Base-by-base conservation (phyloP, 2,329 filamentous ascomycete species). In the Hypoxylon sp. region DNA sequence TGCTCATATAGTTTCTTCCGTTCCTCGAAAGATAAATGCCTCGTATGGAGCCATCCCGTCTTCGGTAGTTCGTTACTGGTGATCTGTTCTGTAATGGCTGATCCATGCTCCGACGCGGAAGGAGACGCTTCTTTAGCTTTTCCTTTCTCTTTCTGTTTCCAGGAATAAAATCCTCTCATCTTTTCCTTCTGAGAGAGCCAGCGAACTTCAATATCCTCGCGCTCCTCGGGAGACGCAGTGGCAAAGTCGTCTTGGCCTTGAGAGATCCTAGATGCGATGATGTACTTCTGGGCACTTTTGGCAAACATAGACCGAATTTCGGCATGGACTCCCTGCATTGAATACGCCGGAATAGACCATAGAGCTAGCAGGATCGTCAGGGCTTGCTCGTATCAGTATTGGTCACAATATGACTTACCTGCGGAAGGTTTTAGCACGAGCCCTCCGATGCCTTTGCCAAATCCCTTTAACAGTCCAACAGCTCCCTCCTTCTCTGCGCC, bases 381-480 rank as follows among this genome's bases (percentile, higher is more conserved):
- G 29, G 24, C 15, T 3, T 5, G 46, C 7, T 47, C 15, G 6
- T n/a, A 46, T 21, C 11, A 55, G 19, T 3, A 21, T 32, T 46
- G 29, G 44, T 24, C 19, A 11, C 27, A 15, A 39, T 79, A 2
- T 50, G 15, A 15, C 86, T 80, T 79, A 89, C 89, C 93, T 65
- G 92, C 93, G 62, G 90, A 88, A n/a, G 93, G 92, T 77, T 97
- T 97, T 19, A 96, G 81, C 1, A 96, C 84, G 1, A 97, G 78
- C 0, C 94, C 94, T 3, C 93, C 93, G 42, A 97, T 87, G 0
- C 93, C 94, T 76, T 93, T 96, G 0, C 91, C 93, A 48, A 97
- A 84, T 0, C 93, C 93, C 78, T 94, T 95, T 11, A 94, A 75
- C 6, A 94, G 84, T 0, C 94, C 94, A 4, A 76, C 71, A 10